Base-by-base conservation (phyloP, 2,329 filamentous ascomycete species). In the Dactylellina leptospora region DNA sequence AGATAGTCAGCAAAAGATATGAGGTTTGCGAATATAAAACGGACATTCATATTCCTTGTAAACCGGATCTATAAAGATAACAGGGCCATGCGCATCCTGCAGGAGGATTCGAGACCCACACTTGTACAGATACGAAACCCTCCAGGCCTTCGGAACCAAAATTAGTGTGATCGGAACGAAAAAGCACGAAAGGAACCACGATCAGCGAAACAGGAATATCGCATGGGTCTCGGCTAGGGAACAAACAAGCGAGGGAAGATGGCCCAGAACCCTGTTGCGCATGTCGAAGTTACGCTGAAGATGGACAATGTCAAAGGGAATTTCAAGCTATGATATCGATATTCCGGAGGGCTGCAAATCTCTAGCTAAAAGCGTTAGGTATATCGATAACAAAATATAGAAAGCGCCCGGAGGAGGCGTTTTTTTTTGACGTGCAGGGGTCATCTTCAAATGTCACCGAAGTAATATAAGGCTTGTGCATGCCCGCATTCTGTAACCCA, bases 101-200 rank as follows among this genome's bases (percentile, higher is more conserved):
- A 58, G 53, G 50, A 45, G 6, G 23, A 38, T 25, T 27, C 28
- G 20, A 27, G 61, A 66, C 51, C 61, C 61, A 58, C 54, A 45
- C 33, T 22, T 51, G 38, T 47, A 63, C 38, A 58, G 40, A 27
- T 54, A 63, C 48, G 16, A n/a, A 38, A 22, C 20, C 25, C 1
- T 18, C 27, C 45, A 33, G 42, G 53, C 42, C 62, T 44, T 68
- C 62, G 62, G 62, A 68, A 68, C 54, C 36, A 60, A 59, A 38
- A 59, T 11, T 59, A 44, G 54, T 58, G 47, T 51, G 55, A 68
- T 68, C 62, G 62, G 62, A 60, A 68, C 45, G 54, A 68, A 44
- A 16, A 54, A 56, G 42, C 50, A 16, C 45, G 45, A 60, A 33
- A n/a, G n/a, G n/a, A n/a, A n/a, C n/a, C n/a, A n/a, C 18, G 60